Base-by-base conservation (phyloP, 179 eudicot species). In the Gypsophila paniculata region DNA sequence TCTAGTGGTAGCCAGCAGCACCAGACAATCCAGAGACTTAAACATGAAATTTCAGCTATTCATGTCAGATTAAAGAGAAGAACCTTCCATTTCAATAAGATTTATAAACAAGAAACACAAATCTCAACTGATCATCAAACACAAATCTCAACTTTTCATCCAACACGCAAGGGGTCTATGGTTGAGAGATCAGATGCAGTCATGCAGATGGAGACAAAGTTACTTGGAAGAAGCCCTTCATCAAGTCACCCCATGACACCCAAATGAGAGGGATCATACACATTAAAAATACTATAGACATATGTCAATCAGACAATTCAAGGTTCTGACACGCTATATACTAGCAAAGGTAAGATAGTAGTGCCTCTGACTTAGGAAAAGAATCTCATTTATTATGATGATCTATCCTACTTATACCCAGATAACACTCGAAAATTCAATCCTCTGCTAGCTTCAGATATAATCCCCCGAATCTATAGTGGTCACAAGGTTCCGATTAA, bases 11-110 rank as follows among this genome's bases (percentile, higher is more conserved):
- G 79, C 76, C 76, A 84, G 74, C 57, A 72, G 76, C 71, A 61
- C 79, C 72, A 84, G 55, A 76, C 87, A 84, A 68, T 84, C 85
- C 79, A 84, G 75, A 74, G 81, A 82, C 87, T 84, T 71, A 55
- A 68, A 74, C 65, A 75, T 17, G n/a, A 66, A 69, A 72, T 19
- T 34, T 39, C 70, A 83, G 49, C 25, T 12, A 74, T 65, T 34
- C 54, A 54, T 55, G 74, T 72, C 74, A 72, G 72, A 68, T 17
- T 8, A 46, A 48, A 71, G 11, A 25, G 61, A 2, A 57, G 36
- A 53, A 57, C n/a, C 49, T 71, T 65, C 53, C 74, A 65, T 7
- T 62, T 22, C 39, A 14, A 25, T 29, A 14, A 23, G 39, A 29
- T 34, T 51, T 13, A 68, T 55, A 51, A 59, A 19, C 38, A 70